These are phyloP conservation scores for Quercus mongolica DNA, from an alignment of 306 rosid species.

Conservation along the genomic window DNA sequence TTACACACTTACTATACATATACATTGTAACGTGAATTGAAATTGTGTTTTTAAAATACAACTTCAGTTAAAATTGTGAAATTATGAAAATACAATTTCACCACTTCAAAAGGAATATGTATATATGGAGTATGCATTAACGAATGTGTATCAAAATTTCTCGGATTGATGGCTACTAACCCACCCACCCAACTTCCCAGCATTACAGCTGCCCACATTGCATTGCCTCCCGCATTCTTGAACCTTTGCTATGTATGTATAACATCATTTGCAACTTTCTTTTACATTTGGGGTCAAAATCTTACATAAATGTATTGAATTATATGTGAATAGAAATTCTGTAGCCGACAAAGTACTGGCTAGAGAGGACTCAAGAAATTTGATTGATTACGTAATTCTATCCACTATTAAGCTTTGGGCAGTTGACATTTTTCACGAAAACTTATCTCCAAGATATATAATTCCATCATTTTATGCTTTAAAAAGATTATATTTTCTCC, in stretches of 20 bases:
- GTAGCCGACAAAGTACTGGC: not conserved
- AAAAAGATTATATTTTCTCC: not conserved
- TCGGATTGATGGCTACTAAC: too few relatives aligned
- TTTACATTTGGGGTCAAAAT: not conserved
- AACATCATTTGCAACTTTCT: not conserved
- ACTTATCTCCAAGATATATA: not conserved
- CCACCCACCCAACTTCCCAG: not conserved
- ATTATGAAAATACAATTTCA: too few relatives aligned
- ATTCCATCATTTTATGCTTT: not conserved
- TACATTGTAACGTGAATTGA: too few relatives aligned
- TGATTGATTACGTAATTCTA: not conserved
- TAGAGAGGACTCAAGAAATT: not conserved
- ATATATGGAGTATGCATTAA: too few relatives aligned
- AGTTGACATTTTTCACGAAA: not conserved
- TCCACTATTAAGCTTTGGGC: not conserved
- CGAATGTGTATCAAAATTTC: too few relatives aligned
- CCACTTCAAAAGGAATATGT: too few relatives aligned
- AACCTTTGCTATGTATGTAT: not conserved
- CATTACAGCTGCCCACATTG: not conserved
- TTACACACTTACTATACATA: rapidly evolving
- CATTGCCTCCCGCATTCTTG: not conserved
- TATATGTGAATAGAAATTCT: too few relatives aligned
- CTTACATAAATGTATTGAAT: too few relatives aligned
- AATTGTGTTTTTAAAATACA: too few relatives aligned
- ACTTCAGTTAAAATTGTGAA: too few relatives aligned